phyloP scores from a whole-genome alignment of 2,329 filamentous ascomycete species.

The Botrytis medusae region DNA sequence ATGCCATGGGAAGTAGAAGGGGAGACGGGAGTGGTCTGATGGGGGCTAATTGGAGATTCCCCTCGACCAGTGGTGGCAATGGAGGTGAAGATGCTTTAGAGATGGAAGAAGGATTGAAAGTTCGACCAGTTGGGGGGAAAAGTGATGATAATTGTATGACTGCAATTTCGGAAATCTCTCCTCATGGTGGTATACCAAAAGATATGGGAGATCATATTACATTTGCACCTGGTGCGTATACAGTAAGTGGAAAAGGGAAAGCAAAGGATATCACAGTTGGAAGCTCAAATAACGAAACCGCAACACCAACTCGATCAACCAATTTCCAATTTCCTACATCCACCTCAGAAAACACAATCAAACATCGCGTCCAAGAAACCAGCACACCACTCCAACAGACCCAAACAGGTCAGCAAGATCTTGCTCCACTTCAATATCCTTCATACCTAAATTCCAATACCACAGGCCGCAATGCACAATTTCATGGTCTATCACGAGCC shows the following conservation, averaged over 20 bases:
- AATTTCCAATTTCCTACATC: not conserved
- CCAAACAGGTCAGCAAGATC: conserved; percentile 5
- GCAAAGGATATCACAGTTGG: not conserved
- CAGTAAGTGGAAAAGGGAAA: not conserved
- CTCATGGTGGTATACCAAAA: not conserved
- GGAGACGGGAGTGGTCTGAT: not conserved
- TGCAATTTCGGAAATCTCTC: conserved; percentile 2
- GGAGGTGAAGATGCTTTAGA: not conserved
- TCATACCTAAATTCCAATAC: conserved; percentile 33
- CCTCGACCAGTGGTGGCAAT: not conserved
- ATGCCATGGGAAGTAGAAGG: not conserved
- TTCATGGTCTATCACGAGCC: conserved; percentile 52
- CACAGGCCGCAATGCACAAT: conserved; percentile 54
- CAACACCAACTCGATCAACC: not conserved
- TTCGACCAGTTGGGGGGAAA: not conserved
- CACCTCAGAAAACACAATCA: not conserved
- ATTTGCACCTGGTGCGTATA: not conserved
- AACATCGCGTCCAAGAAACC: not conserved
- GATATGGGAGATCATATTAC: conserved; percentile 12
- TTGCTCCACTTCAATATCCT: conserved; percentile 29
- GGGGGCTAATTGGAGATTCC: not conserved
- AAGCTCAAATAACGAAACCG: not conserved
- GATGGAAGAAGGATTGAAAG: not conserved
- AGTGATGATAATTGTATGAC: not conserved
- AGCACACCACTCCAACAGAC: not conserved